Percentiles rank a stretch among this genome's conserved stretches.
Conservation (phyloP, 2,329 filamentous ascomycete genomes). For the Gnomoniopsis smithogilvyi region DNA sequence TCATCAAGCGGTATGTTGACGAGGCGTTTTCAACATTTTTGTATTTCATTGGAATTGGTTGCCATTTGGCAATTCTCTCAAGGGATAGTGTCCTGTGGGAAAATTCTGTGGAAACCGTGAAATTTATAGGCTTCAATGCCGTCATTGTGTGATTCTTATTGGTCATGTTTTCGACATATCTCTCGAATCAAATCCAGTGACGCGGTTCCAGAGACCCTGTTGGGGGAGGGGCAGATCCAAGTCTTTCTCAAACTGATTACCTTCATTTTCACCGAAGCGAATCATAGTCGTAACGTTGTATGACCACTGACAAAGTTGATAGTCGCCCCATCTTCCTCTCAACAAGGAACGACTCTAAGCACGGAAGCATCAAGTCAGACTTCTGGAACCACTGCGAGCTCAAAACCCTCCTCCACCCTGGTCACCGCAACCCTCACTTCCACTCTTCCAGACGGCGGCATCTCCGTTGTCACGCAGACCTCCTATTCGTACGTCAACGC, state of each 20-base stretch:
- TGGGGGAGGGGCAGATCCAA: too few relatives aligned
- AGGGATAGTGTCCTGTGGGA: neutral
- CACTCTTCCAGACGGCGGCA: conserved; percentile 40
- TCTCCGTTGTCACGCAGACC: conserved; percentile 46
- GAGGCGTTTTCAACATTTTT: neutral
- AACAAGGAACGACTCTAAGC: conserved; percentile 9
- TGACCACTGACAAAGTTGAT: neutral
- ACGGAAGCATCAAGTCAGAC: conserved; percentile 9
- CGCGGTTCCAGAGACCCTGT: neutral
- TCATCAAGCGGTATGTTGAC: conserved; percentile 11
- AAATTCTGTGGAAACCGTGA: neutral
- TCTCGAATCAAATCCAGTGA: neutral
- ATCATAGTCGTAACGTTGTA: neutral
- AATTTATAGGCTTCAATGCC: too few relatives aligned
- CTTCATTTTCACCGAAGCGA: neutral
- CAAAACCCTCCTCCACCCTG: conserved; percentile 28
- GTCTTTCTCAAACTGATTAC: neutral
- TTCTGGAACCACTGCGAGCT: conserved; percentile 21
- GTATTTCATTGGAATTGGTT: neutral
- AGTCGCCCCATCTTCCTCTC: neutral
- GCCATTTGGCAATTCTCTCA: neutral
- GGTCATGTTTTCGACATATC: neutral
- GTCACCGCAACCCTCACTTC: conserved; percentile 40
- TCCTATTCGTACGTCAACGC: conserved; percentile 45
- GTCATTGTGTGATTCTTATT: neutral